Base-by-base conservation (phyloP, 208 protist species). In the Tritrichomonas musculus region DNA sequence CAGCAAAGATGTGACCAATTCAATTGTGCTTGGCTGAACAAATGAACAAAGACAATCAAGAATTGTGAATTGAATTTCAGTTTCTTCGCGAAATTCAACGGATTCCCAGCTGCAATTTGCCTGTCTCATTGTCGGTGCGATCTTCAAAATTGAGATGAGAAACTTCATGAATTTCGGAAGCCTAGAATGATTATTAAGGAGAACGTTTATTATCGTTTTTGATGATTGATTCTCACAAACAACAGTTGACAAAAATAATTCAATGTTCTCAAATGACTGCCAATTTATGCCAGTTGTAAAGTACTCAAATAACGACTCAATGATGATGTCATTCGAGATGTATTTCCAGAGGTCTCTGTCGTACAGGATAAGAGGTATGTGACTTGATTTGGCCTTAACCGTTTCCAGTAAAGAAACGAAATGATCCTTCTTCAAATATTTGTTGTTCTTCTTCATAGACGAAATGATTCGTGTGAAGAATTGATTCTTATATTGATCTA, bases 71-170 rank as follows among this genome's bases (percentile, higher is more conserved):
- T 88, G 77, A 60, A 88, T 27, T 88, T 53, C 47, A 30, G 2
- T 57, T 88, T 88, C 77, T 55, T 88, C 77, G 53, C 77, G 33
- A 36, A 57, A 88, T 53, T 57, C 47, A 88, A 88, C 17, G 9
- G 25, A 13, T 17, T 88, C 77, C 77, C 77, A 88, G 20, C 22
- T 39, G 5, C 44, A 53, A 39, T 17, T 9, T n/a, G 39, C 9
- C 1, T 33, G 44, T 8, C 47, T 44, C 4, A 88, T 25, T 20
- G 44, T 17, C 39, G 77, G 77, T 39, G 77, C 77, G 36, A 88
- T 49, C 36, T 88, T 88, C 0, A 88, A 36, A 39, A 57, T 33
- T 8, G 47, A 41, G 17, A 47, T 88, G 1, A 88, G n/a, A 39
- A 57, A 88, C 57, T 88, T 88, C 13, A 88, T 57, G 77, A 88